phyloP scores from a whole-genome alignment of 2,329 filamentous ascomycete species.

The Claviceps lovelessii region DNA sequence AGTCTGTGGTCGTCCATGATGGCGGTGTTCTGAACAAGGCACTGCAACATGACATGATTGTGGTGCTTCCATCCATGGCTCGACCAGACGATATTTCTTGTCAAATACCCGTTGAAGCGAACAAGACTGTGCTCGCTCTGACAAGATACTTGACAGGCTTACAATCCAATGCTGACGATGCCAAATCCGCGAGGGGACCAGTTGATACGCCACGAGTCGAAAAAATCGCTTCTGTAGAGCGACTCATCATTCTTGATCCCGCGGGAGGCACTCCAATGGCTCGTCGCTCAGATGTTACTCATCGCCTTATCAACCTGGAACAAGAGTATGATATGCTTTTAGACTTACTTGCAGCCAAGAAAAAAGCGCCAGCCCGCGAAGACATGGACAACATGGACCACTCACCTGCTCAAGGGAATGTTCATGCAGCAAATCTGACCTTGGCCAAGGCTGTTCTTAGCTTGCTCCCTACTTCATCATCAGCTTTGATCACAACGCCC shows the following conservation, averaged over 20 bases:
- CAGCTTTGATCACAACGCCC: conserved; percentile 78
- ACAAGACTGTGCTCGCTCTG: conserved; percentile 60
- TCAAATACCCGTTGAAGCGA: conserved; percentile 27
- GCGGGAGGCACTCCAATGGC: conserved; percentile 68
- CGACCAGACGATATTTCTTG: conserved; percentile 26
- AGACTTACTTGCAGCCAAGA: conserved; percentile 36
- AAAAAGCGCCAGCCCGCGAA: conserved; percentile 6
- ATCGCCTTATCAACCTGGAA: conserved; percentile 73
- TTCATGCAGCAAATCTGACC: conserved; percentile 56
- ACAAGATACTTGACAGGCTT: conserved; percentile 62
- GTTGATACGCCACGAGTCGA: conserved; percentile 24
- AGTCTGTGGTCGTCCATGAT: conserved; percentile 18
- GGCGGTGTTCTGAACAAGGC: conserved; percentile 17
- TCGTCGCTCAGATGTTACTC: conserved; percentile 21
- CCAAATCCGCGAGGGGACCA: not conserved
- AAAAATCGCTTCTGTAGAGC: conserved; percentile 54
- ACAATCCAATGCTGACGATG: conserved; percentile 22
- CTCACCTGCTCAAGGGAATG: conserved; percentile 12
- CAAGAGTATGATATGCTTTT: conserved; percentile 68
- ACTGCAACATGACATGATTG: conserved; percentile 19
- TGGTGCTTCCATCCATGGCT: conserved; percentile 28
- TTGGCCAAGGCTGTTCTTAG: conserved; percentile 57
- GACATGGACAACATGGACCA: not conserved
- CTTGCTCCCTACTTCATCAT: conserved; percentile 69
- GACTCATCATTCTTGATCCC: conserved; percentile 78